Base-by-base conservation (phyloP, 2,329 filamentous ascomycete species). In the Claviceps sp. region DNA sequence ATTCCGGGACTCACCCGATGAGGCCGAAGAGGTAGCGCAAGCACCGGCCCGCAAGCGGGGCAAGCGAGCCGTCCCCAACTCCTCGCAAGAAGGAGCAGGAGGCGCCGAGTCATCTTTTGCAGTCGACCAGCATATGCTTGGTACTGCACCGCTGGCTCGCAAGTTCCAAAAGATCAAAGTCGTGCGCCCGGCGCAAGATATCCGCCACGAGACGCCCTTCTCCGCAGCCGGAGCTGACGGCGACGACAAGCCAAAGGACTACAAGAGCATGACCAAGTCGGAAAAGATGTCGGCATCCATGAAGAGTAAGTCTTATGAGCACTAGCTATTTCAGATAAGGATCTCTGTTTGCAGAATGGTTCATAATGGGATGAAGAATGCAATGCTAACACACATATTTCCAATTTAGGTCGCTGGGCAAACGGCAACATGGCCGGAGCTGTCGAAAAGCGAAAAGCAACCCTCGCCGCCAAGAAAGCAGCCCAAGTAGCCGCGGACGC, bases 211-310 rank as follows among this genome's bases (percentile, higher is more conserved):
- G 34, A 66, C 62, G 7, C 62, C 63, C 2, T 54, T 58, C 53
- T 63, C 57, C 16, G 48, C 52, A 18, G 51, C 57, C 24, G 53
- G 50, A 4, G 66, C 63, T 4, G 66, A 67, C 11, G 64, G 60
- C 14, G 70, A 72, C 26, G 70, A 74, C 53, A 59, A 62, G 18
- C 61, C 58, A 47, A 80, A 81, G 66, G 76, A 79, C 50, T 81
- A 81, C 59, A 73, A 74, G 38, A 70, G 74, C 44, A 81, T 81
- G 77, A 81, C 76, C 47, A 82, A 82, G 67, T 79, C 76, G 34
- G 78, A 82, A 65, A 82, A 82, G 70, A 81, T 82, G 78, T 79
- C 75, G n/a, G 73, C 72, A 18, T 81, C 77, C 2, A 82, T 82
- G 78, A 79, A 79, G 68, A 76, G 78, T 81, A 69, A 67, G 73